Evolutionary conservation across 1,284 basidiomycete species (phyloP).

Genomic region (Tilletia walkeri): DNA sequence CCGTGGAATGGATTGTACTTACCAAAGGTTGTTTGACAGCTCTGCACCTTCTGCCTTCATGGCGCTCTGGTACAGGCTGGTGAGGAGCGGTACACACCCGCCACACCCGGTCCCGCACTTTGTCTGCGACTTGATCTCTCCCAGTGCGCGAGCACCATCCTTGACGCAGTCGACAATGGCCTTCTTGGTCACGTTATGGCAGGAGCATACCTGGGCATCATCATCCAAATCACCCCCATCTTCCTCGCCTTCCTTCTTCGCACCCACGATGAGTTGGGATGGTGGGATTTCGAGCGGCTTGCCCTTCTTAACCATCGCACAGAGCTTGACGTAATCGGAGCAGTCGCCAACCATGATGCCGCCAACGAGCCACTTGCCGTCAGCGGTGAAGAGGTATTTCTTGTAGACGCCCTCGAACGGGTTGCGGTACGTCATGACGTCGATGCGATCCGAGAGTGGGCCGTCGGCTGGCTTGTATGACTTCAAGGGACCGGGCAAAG

Average conservation of each 20-base stretch:
- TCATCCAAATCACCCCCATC: slow-evolving; percentile 71
- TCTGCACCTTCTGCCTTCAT: slow-evolving; percentile 69
- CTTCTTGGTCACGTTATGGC: slow-evolving; percentile 71
- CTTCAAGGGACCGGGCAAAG: slow-evolving; percentile 38
- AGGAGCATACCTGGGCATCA: slow-evolving; percentile 70
- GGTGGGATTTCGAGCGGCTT: slow-evolving; percentile 68
- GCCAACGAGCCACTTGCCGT: slow-evolving; percentile 72
- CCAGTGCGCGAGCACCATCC: slow-evolving; percentile 62
- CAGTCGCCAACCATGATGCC: slow-evolving; percentile 80
- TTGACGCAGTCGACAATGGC: slow-evolving; percentile 64
- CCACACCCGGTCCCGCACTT: slow-evolving; percentile 72
- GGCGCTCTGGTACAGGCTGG: slow-evolving; percentile 65
- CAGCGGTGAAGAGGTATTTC: slow-evolving; percentile 72
- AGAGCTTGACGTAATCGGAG: slow-evolving; percentile 69
- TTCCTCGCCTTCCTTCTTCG: slow-evolving; percentile 62
- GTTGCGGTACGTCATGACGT: slow-evolving; percentile 70
- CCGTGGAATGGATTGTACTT: too few relatives aligned
- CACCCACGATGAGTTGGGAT: slow-evolving; percentile 68
- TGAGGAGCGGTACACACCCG: slow-evolving; percentile 67
- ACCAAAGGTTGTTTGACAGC: slow-evolving; percentile 65
- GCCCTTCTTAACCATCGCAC: slow-evolving; percentile 72
- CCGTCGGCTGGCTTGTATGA: slow-evolving; percentile 29
- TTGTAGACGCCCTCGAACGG: slow-evolving; percentile 69
- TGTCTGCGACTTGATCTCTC: slow-evolving; percentile 67
- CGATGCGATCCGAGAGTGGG: slow-evolving; percentile 53